Conservation (phyloP, 345 rosid genomes). For the Pistacia atlantica region DNA sequence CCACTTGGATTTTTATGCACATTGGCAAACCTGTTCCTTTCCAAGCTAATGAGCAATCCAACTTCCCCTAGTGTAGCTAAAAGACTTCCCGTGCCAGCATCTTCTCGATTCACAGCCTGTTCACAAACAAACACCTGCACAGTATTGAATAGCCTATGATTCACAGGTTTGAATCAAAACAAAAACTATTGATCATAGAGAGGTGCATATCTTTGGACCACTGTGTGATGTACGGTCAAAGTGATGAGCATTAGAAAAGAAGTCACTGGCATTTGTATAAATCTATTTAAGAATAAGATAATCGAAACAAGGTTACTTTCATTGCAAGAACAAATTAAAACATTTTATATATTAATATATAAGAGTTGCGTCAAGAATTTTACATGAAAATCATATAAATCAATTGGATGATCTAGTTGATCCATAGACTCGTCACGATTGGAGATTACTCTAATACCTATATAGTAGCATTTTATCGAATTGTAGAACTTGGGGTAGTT, state of each 20-base stretch:
- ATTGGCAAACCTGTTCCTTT: too few species aligned
- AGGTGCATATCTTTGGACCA: conserved; percentile 74
- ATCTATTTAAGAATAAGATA: conserved; percentile 38
- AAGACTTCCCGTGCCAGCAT: too few species aligned
- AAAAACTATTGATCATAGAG: too few species aligned
- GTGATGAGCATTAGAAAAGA: conserved; percentile 64
- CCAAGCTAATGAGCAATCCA: too few species aligned
- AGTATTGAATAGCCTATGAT: too few species aligned
- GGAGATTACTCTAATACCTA: conserved; percentile 84
- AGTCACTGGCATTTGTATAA: conserved; percentile 68
- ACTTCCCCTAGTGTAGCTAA: too few species aligned
- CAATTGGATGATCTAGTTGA: conserved; percentile 82
- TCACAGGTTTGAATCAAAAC: too few species aligned
- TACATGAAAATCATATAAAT: conserved; percentile 88
- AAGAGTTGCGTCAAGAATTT: conserved; percentile 4
- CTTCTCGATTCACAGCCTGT: too few species aligned
- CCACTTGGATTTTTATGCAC: too few species aligned
- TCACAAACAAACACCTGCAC: too few species aligned
- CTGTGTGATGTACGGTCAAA: conserved; percentile 71
- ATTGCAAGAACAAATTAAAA: background rate
- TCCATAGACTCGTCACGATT: conserved; percentile 86
- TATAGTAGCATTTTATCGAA: conserved; percentile 72
- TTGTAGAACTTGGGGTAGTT: conserved; percentile 87
- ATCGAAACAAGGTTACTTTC: background rate
- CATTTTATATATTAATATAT: background rate